Evolutionary conservation across 1,139 yeast genomes (phyloP), one percentile per base, ranked within the genome.

Genomic region (Yarrowia galli): DNA sequence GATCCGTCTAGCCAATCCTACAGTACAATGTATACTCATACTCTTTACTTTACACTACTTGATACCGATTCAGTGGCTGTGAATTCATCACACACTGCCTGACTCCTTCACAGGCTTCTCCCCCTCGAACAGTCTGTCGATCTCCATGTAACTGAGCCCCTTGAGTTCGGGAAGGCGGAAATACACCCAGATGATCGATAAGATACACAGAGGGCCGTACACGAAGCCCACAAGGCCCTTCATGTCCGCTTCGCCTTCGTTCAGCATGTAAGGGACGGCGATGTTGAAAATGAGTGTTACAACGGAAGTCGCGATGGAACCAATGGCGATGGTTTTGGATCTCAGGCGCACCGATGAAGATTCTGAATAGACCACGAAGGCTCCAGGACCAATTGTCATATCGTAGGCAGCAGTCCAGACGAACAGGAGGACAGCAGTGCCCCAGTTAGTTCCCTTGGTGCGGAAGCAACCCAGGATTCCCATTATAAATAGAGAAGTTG

Each of bases 151-250:
- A 3, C 89, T 85, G 75, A 87, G 82, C 67, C 81, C 83, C 74
- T 79, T 81, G 20, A 89, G 83, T 73, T 87, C 91, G 6, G 91
- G 91, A 66, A 87, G 78, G 66, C 85, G 82, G 75, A 85, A 85
- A 75, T 75, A 84, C 48, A 79, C 73, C 88, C 88, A 76, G 16
- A 72, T 65, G 9, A 67, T 20, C 40, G 71, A 69, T 12, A 78
- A n/a, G 3, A 82, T 69, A 32, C 84, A 78, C 67, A 84, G 76
- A 0, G 84, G 89, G 23, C 84, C 86, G 83, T 85, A 86, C 73
- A 87, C 81, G 74, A 85, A 84, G 1, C 86, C 89, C 22, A 87
- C 80, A 75, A 86, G 86, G 43, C 87, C 89, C 69, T 83, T 80
- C 86, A 87, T 81, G 72, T 85, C 81, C 80, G 87, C 85, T 12